phyloP scores from a whole-genome alignment of 768 basidiomycete genomes.

The Suillus cothurnatus region DNA sequence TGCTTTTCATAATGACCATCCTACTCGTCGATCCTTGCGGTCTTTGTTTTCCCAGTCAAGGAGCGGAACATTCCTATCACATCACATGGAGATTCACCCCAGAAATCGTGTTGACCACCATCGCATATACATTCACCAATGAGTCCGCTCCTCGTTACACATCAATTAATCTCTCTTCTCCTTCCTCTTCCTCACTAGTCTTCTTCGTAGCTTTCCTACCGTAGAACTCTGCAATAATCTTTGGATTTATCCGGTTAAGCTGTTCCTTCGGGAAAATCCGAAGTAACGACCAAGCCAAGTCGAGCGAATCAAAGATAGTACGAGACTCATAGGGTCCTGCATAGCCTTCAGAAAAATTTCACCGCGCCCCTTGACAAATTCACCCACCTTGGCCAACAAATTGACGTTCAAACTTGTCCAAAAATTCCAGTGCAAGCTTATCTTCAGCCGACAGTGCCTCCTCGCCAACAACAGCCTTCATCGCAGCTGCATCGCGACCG shows the following conservation, averaged over 20 bases:
- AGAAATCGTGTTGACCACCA: no score
- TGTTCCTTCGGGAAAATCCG: slow-evolving; percentile 99
- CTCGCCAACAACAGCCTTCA: slow-evolving; percentile 99
- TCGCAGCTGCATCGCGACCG: slow-evolving; percentile 93
- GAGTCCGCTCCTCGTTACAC: no score
- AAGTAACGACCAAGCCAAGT: slow-evolving; percentile 94
- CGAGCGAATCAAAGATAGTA: slow-evolving; percentile 95
- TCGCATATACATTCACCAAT: no score
- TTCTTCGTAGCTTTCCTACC: slow-evolving; percentile 78
- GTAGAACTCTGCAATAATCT: slow-evolving; percentile 94
- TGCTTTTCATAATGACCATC: slow-evolving; percentile 9
- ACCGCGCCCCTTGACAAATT: slow-evolving; percentile 15
- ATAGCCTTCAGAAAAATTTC: slow-evolving; percentile 13
- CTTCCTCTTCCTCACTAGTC: slow-evolving; percentile 45
- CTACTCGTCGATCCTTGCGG: background rate
- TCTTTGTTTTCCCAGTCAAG: no score
- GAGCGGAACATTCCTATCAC: no score
- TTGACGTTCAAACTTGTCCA: slow-evolving; percentile 96
- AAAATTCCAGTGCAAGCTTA: slow-evolving; percentile 94
- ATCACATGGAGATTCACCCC: background rate
- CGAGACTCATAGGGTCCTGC: slow-evolving; percentile 92
- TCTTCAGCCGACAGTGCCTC: slow-evolving; percentile 95
- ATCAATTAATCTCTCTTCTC: slow-evolving; percentile 66
- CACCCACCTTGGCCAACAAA: slow-evolving; percentile 93
- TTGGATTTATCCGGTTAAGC: slow-evolving; percentile 96